phyloP scores from a whole-genome alignment of 192 early-diverging fungal species.

The Dissophora globulifera region DNA sequence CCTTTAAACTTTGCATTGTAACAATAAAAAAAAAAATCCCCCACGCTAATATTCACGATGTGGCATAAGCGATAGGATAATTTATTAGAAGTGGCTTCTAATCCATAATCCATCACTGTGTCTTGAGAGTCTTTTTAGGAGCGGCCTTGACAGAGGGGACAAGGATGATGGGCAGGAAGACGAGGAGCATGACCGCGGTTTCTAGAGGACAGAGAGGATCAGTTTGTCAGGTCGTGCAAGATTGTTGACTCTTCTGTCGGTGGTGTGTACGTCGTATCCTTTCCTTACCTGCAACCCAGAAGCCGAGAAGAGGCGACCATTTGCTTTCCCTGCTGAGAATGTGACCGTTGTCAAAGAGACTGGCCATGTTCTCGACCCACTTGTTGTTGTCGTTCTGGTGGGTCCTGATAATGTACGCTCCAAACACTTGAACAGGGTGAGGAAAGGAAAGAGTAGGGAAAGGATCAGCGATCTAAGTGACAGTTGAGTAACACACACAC shows the following conservation, averaged over 20 bases:
- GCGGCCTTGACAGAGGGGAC: constrained; percentile 21
- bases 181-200: constrained; percentile 35
- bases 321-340: constrained; percentile 38
- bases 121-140: constrained; percentile 24
- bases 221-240: too few species aligned
- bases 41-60: too few species aligned
- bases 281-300: constrained; percentile 45
- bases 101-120: too few species aligned
- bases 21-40: too few species aligned
- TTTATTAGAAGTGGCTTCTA: too few species aligned
- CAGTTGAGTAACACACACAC: too few species aligned
- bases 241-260: too few species aligned
- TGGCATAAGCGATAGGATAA: too few species aligned
- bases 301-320: constrained; percentile 48
- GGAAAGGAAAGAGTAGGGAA: neutral
- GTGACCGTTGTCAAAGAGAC: constrained; percentile 27
- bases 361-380: constrained; percentile 8
- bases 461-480: too few species aligned
- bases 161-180: constrained; percentile 37
- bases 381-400: constrained; percentile 6
- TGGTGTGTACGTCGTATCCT: neutral
- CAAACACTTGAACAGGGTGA: constrained; percentile 15
- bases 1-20: too few species aligned
- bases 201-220: constrained; percentile 9
- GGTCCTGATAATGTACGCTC: constrained; percentile 22